Base-by-base conservation (phyloP, 2,329 filamentous ascomycete genomes). In the Cytospora leucostoma region DNA sequence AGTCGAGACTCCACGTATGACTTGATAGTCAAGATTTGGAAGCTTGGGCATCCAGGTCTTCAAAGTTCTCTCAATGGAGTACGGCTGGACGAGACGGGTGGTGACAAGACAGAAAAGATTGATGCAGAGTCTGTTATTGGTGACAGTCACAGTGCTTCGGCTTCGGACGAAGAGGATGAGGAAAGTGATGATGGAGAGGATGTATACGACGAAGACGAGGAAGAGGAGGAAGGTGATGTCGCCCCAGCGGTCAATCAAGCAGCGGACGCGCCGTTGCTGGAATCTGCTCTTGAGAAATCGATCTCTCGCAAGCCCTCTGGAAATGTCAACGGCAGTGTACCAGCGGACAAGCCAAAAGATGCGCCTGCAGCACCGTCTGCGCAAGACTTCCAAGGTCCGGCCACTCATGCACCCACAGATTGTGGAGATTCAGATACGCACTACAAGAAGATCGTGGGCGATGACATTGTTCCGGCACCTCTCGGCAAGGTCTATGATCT, bases 11-110 rank as follows among this genome's bases (percentile, higher is more conserved):
- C 93, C 3, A 98, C 96, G 0, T 99, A 98, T 72, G 96, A 99
- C 73, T 80, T 99, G 53, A 93, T 99, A 73, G 90, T 99, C 68
- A 96, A 96, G 65, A 98, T 99, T 64, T 99, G 95, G 95, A 97
- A 97, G 75, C 89, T 97, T 35, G 95, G 92, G 17, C 95, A 99
- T 74, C 94, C 95, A 2, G 92, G 92, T 61, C 78, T 99, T 35
- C 92, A 92, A 74, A 97, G 93, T 73, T 96, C 92, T 4, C 80
- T 97, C 3, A 97, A 97, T 67, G 94, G 95, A 3, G 92, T 96
- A 12, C 85, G 87, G 13, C 82, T 97, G 3, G 91, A 93, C 67
- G 88, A 92, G 66, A 89, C 87, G 0, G 90, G 92, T 7, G 93
- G 92, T 27, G 93, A 97, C 75, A 96, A 95, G 78, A 97, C 92